Percentiles rank a stretch among this genome's conserved stretches.
Conservation (phyloP, 1,284 basidiomycete genomes). For the Termitomyces sp. region DNA sequence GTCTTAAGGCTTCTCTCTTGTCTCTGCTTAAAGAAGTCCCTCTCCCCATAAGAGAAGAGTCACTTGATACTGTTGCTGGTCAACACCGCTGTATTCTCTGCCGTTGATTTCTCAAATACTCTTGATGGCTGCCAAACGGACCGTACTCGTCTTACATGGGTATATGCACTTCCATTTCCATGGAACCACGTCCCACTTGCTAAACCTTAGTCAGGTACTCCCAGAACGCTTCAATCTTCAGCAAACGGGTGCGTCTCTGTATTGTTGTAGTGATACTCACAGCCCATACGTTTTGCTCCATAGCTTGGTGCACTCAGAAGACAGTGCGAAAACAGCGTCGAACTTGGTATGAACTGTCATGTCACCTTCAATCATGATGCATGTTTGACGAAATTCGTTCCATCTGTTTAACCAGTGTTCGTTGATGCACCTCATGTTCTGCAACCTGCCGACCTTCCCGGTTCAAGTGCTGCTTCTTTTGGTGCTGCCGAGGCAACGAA, state of each 20-base stretch:
- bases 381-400: neutral
- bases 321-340: constrained; percentile 60
- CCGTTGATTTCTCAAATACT: neutral
- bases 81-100: neutral
- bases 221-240: constrained; percentile 77
- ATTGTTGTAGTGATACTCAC: neutral
- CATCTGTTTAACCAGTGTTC: constrained; percentile 52
- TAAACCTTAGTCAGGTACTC: constrained; percentile 54
- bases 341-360: constrained; percentile 48
- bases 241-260: constrained; percentile 59
- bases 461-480: constrained; percentile 38
- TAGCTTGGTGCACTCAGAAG: constrained; percentile 76
- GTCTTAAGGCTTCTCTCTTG: neutral
- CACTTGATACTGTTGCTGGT: constrained; percentile 5
- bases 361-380: neutral
- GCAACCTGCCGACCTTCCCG: constrained; percentile 65
- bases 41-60: neutral
- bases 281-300: neutral
- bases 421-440: constrained; percentile 75
- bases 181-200: neutral
- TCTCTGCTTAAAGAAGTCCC: neutral
- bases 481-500: constrained; percentile 51
- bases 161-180: constrained; percentile 21
- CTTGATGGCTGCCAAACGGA: constrained; percentile 23
- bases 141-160: constrained; percentile 60